These are phyloP conservation scores for Sutorius eximius DNA, from an alignment of 1,284 basidiomycete species.

Conservation along the genomic window DNA sequence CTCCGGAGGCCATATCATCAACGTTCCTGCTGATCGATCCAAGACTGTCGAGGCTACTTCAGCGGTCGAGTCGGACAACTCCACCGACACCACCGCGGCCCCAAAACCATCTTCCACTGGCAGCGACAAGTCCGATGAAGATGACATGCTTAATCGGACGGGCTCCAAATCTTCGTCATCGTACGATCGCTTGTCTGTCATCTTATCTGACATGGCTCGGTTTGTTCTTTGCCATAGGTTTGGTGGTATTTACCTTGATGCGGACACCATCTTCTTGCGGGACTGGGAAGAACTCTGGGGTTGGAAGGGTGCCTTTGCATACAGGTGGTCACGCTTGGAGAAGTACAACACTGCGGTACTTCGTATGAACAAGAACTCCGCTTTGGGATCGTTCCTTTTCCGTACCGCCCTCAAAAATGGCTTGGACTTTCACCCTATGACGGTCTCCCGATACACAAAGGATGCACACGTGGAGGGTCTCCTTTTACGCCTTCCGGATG, in stretches of 20 bases:
- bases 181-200: conserved; percentile 80
- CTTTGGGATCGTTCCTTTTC: conserved; percentile 81
- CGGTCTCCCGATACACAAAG: conserved; percentile 74
- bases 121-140: conserved; percentile 42
- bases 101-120: conserved; percentile 28
- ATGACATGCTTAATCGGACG: conserved; percentile 67
- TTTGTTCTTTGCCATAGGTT: conserved; percentile 85
- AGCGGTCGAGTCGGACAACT: conserved; percentile 20
- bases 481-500: conserved; percentile 77
- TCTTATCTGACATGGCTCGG: conserved; percentile 85
- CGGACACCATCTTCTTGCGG: conserved; percentile 83
- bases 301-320: conserved; percentile 85
- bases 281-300: conserved; percentile 93
- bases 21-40: conserved; percentile 46
- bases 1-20: conserved; percentile 65
- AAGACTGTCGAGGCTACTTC: conserved; percentile 22
- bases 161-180: conserved; percentile 75
- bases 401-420: conserved; percentile 83
- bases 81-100: conserved; percentile 21
- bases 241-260: conserved; percentile 85
- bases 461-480: conserved; percentile 76
- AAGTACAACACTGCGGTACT: conserved; percentile 88
- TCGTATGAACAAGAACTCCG: conserved; percentile 79
- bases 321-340: conserved; percentile 78
- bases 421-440: conserved; percentile 87